Evolutionary conservation across 768 basidiomycete genomes (phyloP).

Genomic region (Macrolepiota fuliginosa): DNA sequence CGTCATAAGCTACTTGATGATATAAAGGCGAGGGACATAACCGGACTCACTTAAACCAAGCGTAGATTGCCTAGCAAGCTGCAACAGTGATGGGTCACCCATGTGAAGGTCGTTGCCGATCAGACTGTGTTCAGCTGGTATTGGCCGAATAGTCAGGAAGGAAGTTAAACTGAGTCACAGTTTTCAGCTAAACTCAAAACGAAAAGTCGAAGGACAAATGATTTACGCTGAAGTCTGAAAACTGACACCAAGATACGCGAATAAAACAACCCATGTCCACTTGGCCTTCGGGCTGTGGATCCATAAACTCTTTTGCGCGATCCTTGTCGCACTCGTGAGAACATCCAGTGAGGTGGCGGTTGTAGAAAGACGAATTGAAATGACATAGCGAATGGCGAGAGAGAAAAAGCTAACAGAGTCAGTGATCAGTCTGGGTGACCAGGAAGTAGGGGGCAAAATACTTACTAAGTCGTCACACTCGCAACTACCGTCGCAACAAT

Average conservation of each 20-base stretch:
- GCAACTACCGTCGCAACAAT: not conserved
- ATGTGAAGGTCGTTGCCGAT: not conserved
- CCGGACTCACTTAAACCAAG: not conserved
- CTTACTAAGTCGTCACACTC: not conserved
- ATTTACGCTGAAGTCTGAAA: constrained; percentile 4
- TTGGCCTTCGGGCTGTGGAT: not conserved
- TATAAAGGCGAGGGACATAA: not conserved
- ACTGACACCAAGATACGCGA: not conserved
- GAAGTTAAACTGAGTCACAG: not conserved
- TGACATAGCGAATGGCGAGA: not conserved
- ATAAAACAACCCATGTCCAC: constrained; percentile 3
- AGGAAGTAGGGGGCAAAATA: not conserved
- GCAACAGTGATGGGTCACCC: not conserved
- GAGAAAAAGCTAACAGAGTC: not conserved
- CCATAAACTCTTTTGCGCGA: constrained; percentile 1
- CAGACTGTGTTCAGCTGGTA: not conserved
- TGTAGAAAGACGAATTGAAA: not conserved
- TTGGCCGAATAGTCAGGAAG: not conserved
- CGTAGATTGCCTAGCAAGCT: not conserved
- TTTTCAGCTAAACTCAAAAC: not conserved
- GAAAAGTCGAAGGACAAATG: not conserved
- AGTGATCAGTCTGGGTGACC: not conserved
- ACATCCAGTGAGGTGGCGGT: not conserved
- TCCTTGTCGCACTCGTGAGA: not conserved
- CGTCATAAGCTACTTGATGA: not conserved